Conservation (phyloP, 192 early-diverging fungal species). For the Lobulomyces angularis region DNA sequence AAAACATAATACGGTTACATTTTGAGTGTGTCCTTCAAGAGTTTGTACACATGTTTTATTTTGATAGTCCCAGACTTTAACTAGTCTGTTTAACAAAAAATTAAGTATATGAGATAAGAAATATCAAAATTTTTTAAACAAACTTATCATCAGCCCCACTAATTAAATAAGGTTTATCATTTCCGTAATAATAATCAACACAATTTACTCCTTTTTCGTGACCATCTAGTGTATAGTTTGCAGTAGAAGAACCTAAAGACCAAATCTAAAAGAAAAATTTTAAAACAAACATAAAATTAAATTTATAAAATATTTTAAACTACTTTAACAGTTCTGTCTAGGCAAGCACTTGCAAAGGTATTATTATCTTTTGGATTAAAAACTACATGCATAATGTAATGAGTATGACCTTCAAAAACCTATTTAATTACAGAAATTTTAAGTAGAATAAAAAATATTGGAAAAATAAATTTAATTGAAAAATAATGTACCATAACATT, state of each 20-base stretch:
- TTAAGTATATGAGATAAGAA: conserved; percentile 1
- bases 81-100: conserved; percentile 25
- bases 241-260: conserved; percentile 79
- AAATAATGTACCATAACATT: conserved; percentile 58
- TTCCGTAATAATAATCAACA: conserved; percentile 95
- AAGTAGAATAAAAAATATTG: neutral
- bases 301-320: neutral
- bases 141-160: conserved; percentile 89
- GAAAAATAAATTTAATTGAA: neutral
- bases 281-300: conserved; percentile 1
- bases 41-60: conserved; percentile 99
- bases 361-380: conserved; percentile 99
- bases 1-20: conserved; percentile 79
- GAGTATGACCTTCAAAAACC: conserved; percentile 93
- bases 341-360: conserved; percentile 93
- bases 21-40: conserved; percentile 91
- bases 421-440: conserved; percentile 10
- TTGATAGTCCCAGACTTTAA: conserved; percentile 99
- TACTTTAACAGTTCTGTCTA: conserved; percentile 91
- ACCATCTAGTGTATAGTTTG: conserved; percentile 95
- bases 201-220: conserved; percentile 97
- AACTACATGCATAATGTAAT: conserved; percentile 93
- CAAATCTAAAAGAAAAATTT: conserved; percentile 46
- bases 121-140: conserved; percentile 1
- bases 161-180: conserved; percentile 94